Percentiles rank a stretch among this genome's conserved stretches.
These are phyloP conservation scores for Limnanthes douglasii DNA, from an alignment of 345 rosid genomes.

Conservation along the genomic window DNA sequence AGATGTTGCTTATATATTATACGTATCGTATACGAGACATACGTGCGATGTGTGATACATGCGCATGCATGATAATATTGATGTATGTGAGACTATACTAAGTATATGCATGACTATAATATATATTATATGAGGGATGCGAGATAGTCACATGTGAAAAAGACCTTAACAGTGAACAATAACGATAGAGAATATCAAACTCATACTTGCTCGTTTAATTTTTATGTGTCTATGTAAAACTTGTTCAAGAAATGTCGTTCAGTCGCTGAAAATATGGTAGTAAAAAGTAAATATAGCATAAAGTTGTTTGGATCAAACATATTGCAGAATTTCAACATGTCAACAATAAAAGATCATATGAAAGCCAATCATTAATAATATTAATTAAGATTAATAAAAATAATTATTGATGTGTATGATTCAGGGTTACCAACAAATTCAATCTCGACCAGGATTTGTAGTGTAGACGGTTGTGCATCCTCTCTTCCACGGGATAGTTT, in stretches of 20 bases:
- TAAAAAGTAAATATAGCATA: conserved; percentile 4
- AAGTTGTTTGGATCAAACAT: too few species aligned
- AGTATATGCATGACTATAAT: too few species aligned
- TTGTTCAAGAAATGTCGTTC: conserved; percentile 82
- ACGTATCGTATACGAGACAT: too few species aligned
- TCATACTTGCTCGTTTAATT: conserved; percentile 93
- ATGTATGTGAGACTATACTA: too few species aligned
- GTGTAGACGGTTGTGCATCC: conserved; percentile 89
- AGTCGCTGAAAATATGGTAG: conserved; percentile 39
- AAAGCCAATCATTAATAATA: not conserved
- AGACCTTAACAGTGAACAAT: conserved; percentile 66
- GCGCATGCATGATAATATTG: too few species aligned
- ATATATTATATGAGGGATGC: too few species aligned
- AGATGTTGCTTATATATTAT: too few species aligned
- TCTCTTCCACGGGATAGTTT: conserved; percentile 95
- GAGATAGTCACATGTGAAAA: too few species aligned
- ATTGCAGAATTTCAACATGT: too few species aligned
- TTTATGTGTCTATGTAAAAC: conserved; percentile 91
- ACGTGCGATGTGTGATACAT: too few species aligned
- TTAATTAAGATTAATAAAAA: not conserved
- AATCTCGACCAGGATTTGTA: conserved; percentile 88
- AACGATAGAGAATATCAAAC: conserved; percentile 81
- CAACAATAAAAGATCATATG: too few species aligned
- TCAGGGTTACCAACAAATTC: conserved; percentile 80
- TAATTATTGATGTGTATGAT: conserved; percentile 60